Percentiles rank a stretch among this genome's conserved stretches.
Conservation (phyloP, 495 filamentous ascomycete species). For the Trichoderma reesei region DNA sequence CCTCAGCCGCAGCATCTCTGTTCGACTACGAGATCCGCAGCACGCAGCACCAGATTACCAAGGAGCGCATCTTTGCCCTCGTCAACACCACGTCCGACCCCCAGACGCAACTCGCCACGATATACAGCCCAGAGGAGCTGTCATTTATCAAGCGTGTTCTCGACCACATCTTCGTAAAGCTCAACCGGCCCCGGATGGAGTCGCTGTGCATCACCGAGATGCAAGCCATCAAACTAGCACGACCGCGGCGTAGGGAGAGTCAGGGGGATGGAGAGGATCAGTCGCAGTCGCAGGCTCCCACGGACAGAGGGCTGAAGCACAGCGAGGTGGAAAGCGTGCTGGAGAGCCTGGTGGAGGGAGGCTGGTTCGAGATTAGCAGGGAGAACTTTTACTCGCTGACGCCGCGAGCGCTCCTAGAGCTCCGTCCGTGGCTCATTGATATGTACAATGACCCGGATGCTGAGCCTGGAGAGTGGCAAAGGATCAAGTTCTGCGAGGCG, state of each 20-base stretch:
- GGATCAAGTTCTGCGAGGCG: constrained; percentile 78
- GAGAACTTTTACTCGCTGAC: constrained; percentile 66
- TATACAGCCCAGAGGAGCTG: constrained; percentile 72
- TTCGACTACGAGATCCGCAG: constrained; percentile 83
- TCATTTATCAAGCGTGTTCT: constrained; percentile 79
- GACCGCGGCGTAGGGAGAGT: constrained; percentile 29
- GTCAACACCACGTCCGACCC: constrained; percentile 84
- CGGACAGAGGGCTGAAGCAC: constrained; percentile 53
- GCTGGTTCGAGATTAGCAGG: constrained; percentile 69
- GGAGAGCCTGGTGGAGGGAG: constrained; percentile 59
- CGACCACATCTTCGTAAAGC: constrained; percentile 82
- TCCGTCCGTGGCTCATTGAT: constrained; percentile 67
- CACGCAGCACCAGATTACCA: constrained; percentile 50
- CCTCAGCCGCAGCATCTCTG: constrained; percentile 60
- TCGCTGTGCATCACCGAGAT: constrained; percentile 69
- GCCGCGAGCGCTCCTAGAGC: constrained; percentile 72
- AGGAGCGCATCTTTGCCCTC: constrained; percentile 55
- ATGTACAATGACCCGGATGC: constrained; percentile 70
- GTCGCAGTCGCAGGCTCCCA: constrained; percentile 12
- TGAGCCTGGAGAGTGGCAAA: constrained; percentile 47
- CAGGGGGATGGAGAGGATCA: constrained; percentile 26
- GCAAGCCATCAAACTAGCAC: constrained; percentile 59
- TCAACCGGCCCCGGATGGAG: constrained; percentile 68
- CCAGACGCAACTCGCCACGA: constrained; percentile 79
- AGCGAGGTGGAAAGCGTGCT: constrained; percentile 66